These are phyloP conservation scores for Nyssa sinensis DNA, from an alignment of 148 eudicot species.

Conservation along the genomic window DNA sequence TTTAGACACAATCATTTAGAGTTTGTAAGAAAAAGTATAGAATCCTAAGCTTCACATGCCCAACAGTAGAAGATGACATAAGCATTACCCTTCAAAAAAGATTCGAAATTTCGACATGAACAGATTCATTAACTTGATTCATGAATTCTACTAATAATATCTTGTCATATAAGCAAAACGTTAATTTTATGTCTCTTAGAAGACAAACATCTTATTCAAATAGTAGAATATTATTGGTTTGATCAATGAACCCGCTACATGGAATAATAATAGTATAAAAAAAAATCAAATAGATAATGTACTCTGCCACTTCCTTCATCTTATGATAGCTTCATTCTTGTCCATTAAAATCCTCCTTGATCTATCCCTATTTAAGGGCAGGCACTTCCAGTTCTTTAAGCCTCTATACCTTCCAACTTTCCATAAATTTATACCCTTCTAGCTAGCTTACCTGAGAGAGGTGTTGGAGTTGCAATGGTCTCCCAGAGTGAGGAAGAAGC, in stretches of 20 bases:
- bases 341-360: background rate
- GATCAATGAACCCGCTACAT: too few relatives aligned
- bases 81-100: background rate
- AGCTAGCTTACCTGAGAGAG: too few relatives aligned
- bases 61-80: constrained; percentile 3
- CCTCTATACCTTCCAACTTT: too few relatives aligned
- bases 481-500: background rate
- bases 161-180: too few relatives aligned
- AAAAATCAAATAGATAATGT: too few relatives aligned
- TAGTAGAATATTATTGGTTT: too few relatives aligned
- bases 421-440: too few relatives aligned
- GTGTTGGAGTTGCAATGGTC: background rate
- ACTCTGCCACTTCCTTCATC: background rate
- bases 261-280: background rate
- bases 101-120: too few relatives aligned
- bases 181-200: too few relatives aligned
- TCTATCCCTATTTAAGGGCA: background rate
- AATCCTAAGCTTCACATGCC: background rate
- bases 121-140: too few relatives aligned
- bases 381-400: background rate
- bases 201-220: too few relatives aligned
- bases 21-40: background rate
- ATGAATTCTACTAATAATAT: too few relatives aligned
- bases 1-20: background rate
- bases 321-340: background rate